Conservation (phyloP, 2,329 filamentous ascomycete genomes). For the Akanthomyces muscarius region DNA sequence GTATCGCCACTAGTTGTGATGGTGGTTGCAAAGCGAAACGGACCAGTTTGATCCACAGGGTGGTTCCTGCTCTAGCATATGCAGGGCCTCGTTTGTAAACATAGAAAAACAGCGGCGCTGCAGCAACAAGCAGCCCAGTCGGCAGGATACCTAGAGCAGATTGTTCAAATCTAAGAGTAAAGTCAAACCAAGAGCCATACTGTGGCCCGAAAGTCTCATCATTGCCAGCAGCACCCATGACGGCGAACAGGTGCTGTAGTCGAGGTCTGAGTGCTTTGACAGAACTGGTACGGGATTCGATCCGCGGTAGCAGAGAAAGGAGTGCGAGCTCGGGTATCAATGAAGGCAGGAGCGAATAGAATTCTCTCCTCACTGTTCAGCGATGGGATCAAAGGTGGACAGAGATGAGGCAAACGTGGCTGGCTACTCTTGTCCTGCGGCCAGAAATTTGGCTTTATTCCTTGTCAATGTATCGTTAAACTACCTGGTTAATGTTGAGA, state of each 20-base stretch:
- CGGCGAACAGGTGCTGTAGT: neutral
- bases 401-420: no score
- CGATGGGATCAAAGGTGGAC: no score
- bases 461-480: no score
- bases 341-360: no score
- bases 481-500: no score
- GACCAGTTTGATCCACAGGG: slow-evolving; percentile 1
- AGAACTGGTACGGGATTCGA: no score
- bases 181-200: neutral
- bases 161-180: neutral
- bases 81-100: neutral
- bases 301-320: no score
- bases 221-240: neutral
- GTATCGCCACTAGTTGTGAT: neutral
- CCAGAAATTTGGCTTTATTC: no score
- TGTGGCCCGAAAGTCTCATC: neutral
- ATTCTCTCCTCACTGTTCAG: no score
- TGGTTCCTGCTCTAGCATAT: neutral
- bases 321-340: no score
- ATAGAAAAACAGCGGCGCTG: neutral
- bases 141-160: neutral
- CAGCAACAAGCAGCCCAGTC: neutral
- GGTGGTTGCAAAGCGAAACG: neutral
- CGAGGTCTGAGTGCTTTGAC: no score
- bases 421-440: no score